Evolutionary conservation across 148 eudicot genomes (phyloP).

Genomic region (Rhododendron ovatum): DNA sequence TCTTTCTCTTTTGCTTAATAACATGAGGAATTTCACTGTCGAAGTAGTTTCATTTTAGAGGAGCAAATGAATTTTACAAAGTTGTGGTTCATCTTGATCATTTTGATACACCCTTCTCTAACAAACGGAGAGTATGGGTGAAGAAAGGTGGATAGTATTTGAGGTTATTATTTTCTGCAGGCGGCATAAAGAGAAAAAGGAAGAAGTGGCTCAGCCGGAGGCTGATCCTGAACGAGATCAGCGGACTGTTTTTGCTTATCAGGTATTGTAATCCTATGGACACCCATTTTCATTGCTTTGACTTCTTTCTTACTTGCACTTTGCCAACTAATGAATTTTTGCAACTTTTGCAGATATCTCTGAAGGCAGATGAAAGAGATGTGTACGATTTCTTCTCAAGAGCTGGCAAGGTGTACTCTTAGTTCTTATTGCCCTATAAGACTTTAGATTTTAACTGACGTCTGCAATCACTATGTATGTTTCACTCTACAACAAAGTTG

Average conservation of each 20-base stretch:
- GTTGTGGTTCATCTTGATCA: neutral
- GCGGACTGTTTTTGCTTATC: conserved; percentile 93
- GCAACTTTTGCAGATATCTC: conserved; percentile 48
- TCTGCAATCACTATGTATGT: neutral
- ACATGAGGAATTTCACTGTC: neutral
- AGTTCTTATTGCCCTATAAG: neutral
- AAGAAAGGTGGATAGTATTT: conserved; percentile 2
- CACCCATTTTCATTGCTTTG: conserved; percentile 1
- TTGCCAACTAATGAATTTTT: conserved; percentile 1
- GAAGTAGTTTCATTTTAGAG: neutral
- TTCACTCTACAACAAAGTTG: neutral
- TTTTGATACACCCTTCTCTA: neutral
- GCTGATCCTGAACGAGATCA: conserved; percentile 92
- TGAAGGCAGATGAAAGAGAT: conserved; percentile 90
- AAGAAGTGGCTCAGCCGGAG: conserved; percentile 56
- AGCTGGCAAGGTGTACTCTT: conserved; percentile 71
- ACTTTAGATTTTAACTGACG: neutral
- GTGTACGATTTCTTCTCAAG: conserved; percentile 83
- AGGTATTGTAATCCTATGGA: conserved; percentile 34
- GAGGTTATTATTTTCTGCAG: conserved; percentile 35
- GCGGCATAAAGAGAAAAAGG: conserved; percentile 68
- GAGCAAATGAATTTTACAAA: neutral
- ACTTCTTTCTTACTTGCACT: conserved; percentile 1
- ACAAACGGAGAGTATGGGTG: neutral
- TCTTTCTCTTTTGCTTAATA: neutral